Evolutionary conservation across 176 grass and related monocot genomes (phyloP).

Genomic region (Juncus inflexus): DNA sequence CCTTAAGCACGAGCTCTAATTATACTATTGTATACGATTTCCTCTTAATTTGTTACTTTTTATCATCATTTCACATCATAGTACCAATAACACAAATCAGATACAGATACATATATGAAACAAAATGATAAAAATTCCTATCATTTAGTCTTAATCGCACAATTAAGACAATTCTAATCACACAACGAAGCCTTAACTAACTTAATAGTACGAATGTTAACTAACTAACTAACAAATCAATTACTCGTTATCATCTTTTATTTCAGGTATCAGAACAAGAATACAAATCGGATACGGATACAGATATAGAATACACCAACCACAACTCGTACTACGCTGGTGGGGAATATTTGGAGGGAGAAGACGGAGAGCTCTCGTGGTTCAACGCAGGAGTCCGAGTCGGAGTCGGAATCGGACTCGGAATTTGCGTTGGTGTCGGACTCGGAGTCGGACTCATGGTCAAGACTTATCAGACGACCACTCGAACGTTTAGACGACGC

Average conservation of each 20-base stretch:
- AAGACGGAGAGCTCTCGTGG: slow-evolving; percentile 90
- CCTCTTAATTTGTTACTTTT: no score
- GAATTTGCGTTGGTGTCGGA: slow-evolving; percentile 82
- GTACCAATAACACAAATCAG: no score
- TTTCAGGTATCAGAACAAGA: slow-evolving; percentile 64
- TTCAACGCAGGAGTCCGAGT: slow-evolving; percentile 89
- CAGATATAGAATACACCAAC: slow-evolving; percentile 44
- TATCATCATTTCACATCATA: no score
- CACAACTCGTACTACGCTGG: slow-evolving; percentile 36
- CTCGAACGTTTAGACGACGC: slow-evolving; percentile 55
- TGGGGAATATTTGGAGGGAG: slow-evolving; percentile 61
- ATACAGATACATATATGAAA: background rate
- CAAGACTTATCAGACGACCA: slow-evolving; percentile 76
- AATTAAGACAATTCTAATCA: background rate
- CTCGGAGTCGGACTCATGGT: slow-evolving; percentile 74
- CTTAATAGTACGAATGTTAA: no score
- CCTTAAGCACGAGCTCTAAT: no score
- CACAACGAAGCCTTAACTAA: slow-evolving; percentile 9
- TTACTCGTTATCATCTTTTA: background rate
- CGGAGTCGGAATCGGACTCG: slow-evolving; percentile 84
- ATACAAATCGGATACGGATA: slow-evolving; percentile 39
- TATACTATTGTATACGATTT: no score
- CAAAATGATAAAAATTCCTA: background rate
- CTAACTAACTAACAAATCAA: no score
- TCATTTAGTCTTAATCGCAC: background rate